Percentiles rank a stretch among this genome's conserved stretches.
phyloP scores from a whole-genome alignment of 208 protist species.

The Leishmania turanica region DNA sequence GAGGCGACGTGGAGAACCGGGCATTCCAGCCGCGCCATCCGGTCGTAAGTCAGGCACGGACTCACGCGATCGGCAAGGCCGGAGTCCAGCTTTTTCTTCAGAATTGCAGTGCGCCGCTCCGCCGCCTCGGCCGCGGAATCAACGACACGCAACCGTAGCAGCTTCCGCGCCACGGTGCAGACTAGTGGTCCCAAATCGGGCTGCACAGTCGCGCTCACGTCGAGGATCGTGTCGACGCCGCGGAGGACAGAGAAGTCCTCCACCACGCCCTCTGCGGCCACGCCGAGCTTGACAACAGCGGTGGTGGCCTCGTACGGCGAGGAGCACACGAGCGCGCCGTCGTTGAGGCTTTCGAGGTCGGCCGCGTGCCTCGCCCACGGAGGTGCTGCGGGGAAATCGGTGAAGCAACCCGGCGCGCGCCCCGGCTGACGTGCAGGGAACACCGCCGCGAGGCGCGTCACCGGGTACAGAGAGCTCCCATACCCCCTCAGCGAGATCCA shows the following conservation, averaged over 20 bases:
- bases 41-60: constrained; percentile 14
- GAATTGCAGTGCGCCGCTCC: not conserved
- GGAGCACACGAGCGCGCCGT: constrained; percentile 52
- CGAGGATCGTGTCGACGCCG: constrained; percentile 17
- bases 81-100: not conserved
- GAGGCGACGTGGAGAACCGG: constrained; percentile 19
- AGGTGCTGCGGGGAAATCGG: not conserved
- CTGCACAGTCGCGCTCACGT: constrained; percentile 16
- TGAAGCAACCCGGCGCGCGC: not conserved
- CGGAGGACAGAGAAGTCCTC: constrained; percentile 27
- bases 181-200: constrained; percentile 14
- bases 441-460: constrained; percentile 46
- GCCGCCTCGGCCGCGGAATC: not conserved
- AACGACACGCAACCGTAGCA: constrained; percentile 7
- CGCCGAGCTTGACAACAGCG: constrained; percentile 41
- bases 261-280: constrained; percentile 23
- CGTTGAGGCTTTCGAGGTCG: constrained; percentile 29
- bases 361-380: constrained; percentile 25
- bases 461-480: constrained; percentile 55
- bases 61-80: constrained; percentile 15
- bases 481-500: constrained; percentile 38
- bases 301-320: constrained; percentile 49
- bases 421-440: constrained; percentile 29
- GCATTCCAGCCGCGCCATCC: constrained; percentile 8
- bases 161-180: constrained; percentile 16